These are phyloP conservation scores for Dendrocalamus latiflorus DNA, from an alignment of 202 grass and related monocot genomes.

Conservation along the genomic window DNA sequence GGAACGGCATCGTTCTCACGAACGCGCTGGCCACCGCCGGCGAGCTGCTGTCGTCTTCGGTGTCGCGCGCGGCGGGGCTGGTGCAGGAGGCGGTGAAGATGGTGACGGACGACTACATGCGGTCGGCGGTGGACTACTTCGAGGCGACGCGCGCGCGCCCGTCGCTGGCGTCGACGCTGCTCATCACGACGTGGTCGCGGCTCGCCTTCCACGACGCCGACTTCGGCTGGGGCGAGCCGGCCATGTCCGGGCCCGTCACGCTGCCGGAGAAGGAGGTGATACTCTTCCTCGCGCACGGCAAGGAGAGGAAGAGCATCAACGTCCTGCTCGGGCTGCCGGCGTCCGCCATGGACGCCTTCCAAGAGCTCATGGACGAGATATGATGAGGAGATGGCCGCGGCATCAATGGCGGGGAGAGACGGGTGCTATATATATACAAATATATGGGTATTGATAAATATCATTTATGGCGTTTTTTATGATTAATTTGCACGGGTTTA, in stretches of 20 bases:
- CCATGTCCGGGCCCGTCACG: constrained; percentile 56
- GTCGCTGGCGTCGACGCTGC: constrained; percentile 49
- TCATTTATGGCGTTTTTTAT: background rate
- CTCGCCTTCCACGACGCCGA: constrained; percentile 59
- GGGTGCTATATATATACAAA: background rate
- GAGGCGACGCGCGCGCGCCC: constrained; percentile 60
- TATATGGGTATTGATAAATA: too few relatives aligned
- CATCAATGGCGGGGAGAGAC: background rate
- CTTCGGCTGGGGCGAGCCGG: constrained; percentile 61
- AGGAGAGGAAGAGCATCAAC: constrained; percentile 62
- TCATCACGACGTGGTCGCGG: constrained; percentile 72
- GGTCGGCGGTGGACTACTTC: constrained; percentile 72
- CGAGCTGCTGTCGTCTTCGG: constrained; percentile 40
- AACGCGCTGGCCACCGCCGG: constrained; percentile 40
- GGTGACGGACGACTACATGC: constrained; percentile 72
- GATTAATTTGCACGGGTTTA: background rate
- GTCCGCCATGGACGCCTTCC: constrained; percentile 60
- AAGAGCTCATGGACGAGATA: constrained; percentile 68
- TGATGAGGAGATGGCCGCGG: background rate
- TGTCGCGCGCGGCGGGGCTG: constrained; percentile 37
- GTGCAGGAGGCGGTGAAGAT: constrained; percentile 53
- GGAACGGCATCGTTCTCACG: constrained; percentile 65
- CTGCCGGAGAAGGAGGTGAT: constrained; percentile 78
- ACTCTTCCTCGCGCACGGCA: constrained; percentile 60
- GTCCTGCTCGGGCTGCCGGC: constrained; percentile 67